These are phyloP conservation scores for Helichrysum umbraculigerum DNA, from an alignment of 129 eudicot species.

Conservation along the genomic window DNA sequence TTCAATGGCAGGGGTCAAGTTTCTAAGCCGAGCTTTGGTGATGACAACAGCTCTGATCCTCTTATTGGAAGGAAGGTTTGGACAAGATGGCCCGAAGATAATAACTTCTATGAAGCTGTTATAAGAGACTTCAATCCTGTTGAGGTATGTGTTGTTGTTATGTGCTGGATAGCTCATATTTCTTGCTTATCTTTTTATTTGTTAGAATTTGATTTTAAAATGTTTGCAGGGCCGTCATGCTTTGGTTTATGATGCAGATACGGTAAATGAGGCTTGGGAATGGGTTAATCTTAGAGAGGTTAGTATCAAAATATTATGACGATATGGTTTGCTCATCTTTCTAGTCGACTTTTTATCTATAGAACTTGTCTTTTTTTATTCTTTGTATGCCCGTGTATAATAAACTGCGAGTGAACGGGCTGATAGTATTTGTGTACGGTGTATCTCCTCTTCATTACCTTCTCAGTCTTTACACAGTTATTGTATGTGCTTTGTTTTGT, in stretches of 20 bases:
- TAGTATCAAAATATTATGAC: conserved; percentile 3
- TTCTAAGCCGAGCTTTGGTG: conserved; percentile 41
- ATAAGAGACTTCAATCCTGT: conserved; percentile 47
- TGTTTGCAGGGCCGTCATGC: conserved; percentile 58
- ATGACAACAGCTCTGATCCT: conserved; percentile 43
- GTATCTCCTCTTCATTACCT: not conserved
- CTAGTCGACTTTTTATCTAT: not conserved
- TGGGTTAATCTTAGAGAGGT: conserved; percentile 80
- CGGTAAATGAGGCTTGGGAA: conserved; percentile 64
- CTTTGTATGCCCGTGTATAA: not conserved
- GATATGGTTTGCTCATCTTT: not conserved
- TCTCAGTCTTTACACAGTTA: not conserved
- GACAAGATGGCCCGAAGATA: conserved; percentile 80
- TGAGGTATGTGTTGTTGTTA: conserved; percentile 30
- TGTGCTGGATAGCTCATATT: not conserved
- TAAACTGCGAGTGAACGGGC: not conserved
- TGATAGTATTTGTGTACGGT: not conserved
- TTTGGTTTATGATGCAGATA: conserved; percentile 55
- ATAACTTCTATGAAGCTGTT: conserved; percentile 65
- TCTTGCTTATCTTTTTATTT: not conserved
- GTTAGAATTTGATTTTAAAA: conserved; percentile 5
- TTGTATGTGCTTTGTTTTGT: not conserved
- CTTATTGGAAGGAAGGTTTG: conserved; percentile 66
- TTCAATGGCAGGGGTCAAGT: conserved; percentile 48
- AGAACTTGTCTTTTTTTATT: not conserved